Evolutionary conservation across 176 grass and related monocot genomes (phyloP), one percentile per base, ranked within the genome.

Genomic region (Oryza australiensis): DNA sequence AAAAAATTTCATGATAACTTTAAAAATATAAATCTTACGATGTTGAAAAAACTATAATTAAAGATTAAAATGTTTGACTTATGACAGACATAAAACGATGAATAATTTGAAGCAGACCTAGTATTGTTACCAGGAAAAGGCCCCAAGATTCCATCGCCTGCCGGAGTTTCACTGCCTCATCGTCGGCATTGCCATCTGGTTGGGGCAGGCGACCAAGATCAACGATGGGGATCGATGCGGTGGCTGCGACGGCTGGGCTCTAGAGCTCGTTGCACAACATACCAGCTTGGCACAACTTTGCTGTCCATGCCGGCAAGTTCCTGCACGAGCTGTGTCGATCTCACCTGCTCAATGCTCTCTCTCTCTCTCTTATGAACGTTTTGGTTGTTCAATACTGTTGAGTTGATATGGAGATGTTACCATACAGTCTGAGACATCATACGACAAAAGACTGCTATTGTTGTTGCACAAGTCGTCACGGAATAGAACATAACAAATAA

Each of bases 141-240:
- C n/a, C n/a, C 88, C 86, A 94, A 18, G 88, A 70, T 53, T 84
- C 7, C 2, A 90, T 74, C 13, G 80, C 88, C 12, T 12, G 33
- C 42, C 66, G 79, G 68, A 94, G 92, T 81, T 81, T 86, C 16
- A 48, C 82, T 1, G 29, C 74, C 80, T n/a, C n/a, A n/a, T 94
- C 92, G 28, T 68, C 79, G 29, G 10, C 62, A 26, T 24, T 41
- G 49, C 57, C 80, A n/a, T 72, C 40, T 18, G 41, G 30, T 45
- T 60, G 41, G 70, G 37, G 78, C 40, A 94, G 79, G 76, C 75
- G 64, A 55, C 12, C 66, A 57, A 91, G 71, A 82, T 94, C 80
- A 16, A 91, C 63, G 74, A 75, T 32, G 9, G 80, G 83, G 20
- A 94, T 8, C 16, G 74, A 28, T 10, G 64, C 68, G 22, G 59